Evolutionary conservation across 78 protist genomes (phyloP), one percentile per base, ranked within the genome.

Genomic region (Dictyostelium intermedium): DNA sequence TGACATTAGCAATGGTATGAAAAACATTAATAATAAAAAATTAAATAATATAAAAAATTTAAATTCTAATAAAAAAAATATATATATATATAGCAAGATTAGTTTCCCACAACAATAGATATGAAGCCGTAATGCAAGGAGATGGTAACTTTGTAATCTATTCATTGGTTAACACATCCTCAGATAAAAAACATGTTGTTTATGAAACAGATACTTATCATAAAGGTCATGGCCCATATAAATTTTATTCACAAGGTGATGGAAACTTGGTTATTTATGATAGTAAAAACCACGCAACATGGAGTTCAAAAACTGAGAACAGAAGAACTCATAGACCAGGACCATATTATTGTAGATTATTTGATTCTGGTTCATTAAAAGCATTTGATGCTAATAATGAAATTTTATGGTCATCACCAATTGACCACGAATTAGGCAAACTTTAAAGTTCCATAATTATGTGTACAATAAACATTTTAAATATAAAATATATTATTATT

Each of bases 71-170:
- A n/a, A n/a, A 41, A 41, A 41, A 5, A 5, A 41, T 41, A n/a
- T n/a, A n/a, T n/a, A n/a, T n/a, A n/a, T n/a, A n/a, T n/a, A n/a
- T 7, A 63, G 78, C 2, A 2, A 70, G 41, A 70, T 70, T 70
- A 70, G 37, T 70, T 27, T 70, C 78, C 3, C 35, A 34, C 3
- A 70, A 70, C 34, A 34, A 70, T 2, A 27, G 78, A 32, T 70
- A 70, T 70, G 78, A 70, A 34, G 37, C 41, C 4, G 10, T 18
- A 5, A 76, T 76, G 82, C 82, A 76, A 76, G 35, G 34, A 23
- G 92, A 85, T 74, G 83, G 84, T 35, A 85, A 85, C 34, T 76
- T 73, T 16, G 92, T 85, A 72, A 43, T 85, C 13, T 85, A 85
- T 37, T 76, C 82, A 39, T 20, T 39, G 5, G n/a, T 30, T 6